phyloP scores from a whole-genome alignment of 352 stramenopile species.

The Phytopythium ostracodes region DNA sequence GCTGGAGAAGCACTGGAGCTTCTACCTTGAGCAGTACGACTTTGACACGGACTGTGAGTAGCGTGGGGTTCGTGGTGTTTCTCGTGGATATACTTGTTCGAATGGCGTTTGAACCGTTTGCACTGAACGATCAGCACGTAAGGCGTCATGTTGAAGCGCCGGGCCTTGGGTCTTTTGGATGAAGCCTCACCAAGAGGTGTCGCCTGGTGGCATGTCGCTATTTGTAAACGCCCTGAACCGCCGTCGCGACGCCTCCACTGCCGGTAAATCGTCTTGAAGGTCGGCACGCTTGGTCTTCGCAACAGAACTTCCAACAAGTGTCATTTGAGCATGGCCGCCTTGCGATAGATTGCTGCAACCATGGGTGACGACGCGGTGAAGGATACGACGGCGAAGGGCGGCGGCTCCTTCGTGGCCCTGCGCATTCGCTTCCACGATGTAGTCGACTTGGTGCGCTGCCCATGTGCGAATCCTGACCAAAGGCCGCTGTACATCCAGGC shows the following conservation, averaged over 20 bases:
- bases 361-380: background rate
- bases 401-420: background rate
- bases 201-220: background rate
- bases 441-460: background rate
- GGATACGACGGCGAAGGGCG: background rate
- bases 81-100: too few relatives aligned
- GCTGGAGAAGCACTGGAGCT: slow-evolving; percentile 24
- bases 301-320: too few relatives aligned
- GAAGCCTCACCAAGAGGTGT: too few relatives aligned
- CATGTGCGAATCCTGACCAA: too few relatives aligned
- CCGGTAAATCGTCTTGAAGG: too few relatives aligned
- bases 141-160: too few relatives aligned
- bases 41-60: slow-evolving; percentile 22
- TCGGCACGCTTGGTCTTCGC: too few relatives aligned
- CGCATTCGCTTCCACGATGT: background rate
- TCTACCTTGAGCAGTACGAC: slow-evolving; percentile 32
- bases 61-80: background rate
- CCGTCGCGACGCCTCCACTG: background rate
- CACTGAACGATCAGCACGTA: too few relatives aligned
- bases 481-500: background rate
- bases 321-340: background rate
- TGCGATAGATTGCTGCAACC: background rate
- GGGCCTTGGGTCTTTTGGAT: too few relatives aligned
- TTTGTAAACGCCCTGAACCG: background rate
- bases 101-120: too few relatives aligned